A percentile compares a stretch with the other conserved stretches of the same genome.
phyloP scores from a whole-genome alignment of 1,284 basidiomycete genomes.

The Limonomyces culmigenus region DNA sequence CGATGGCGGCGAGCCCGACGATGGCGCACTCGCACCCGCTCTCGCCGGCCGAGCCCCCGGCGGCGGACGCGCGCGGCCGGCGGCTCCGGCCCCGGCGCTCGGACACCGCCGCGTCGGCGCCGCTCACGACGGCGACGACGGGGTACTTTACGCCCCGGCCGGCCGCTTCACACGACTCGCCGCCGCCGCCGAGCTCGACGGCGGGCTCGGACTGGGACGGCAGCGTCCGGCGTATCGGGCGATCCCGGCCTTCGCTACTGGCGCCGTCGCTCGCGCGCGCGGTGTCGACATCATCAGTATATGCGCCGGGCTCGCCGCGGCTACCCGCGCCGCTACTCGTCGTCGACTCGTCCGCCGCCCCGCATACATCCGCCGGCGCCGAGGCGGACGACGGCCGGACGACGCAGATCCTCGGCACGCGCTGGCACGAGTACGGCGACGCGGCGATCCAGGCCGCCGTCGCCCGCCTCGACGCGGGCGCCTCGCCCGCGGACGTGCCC shows the following conservation, averaged over 20 bases:
- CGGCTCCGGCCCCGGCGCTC: not conserved
- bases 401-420: constrained; percentile 34
- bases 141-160: constrained; percentile 47
- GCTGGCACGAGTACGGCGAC: constrained; percentile 59
- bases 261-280: constrained; percentile 9
- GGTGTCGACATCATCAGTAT: constrained; percentile 17
- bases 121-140: constrained; percentile 13
- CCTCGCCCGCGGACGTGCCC: constrained; percentile 24
- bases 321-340: constrained; percentile 31
- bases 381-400: constrained; percentile 14
- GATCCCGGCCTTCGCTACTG: constrained; percentile 15
- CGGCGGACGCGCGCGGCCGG: not conserved
- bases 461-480: constrained; percentile 22
- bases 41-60: not conserved
- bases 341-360: constrained; percentile 24
- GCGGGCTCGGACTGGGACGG: constrained; percentile 34
- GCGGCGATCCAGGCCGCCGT: constrained; percentile 48
- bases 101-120: not conserved
- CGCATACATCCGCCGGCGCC: constrained; percentile 4
- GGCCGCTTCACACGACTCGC: constrained; percentile 15
- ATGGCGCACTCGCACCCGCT: constrained; percentile 3
- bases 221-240: constrained; percentile 35
- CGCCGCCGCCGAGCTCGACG: constrained; percentile 5
- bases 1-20: too few species aligned
- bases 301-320: constrained; percentile 18